phyloP scores from a whole-genome alignment of 2,329 filamentous ascomycete species.

The Fusarium pseudonygamai region DNA sequence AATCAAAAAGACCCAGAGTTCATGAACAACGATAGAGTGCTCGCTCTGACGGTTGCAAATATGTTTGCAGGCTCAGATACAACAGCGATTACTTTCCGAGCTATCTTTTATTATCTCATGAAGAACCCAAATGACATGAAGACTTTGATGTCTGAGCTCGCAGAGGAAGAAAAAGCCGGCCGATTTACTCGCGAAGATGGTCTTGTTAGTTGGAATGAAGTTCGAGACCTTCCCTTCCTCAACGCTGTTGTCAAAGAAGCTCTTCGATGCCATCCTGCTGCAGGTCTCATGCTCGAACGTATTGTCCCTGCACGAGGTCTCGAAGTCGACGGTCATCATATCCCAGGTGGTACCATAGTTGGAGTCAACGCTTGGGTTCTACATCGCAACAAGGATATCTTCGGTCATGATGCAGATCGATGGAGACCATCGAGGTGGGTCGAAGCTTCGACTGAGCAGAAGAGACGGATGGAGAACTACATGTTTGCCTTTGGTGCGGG shows the following conservation, averaged over 20 bases:
- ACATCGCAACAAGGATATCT: slow-evolving; percentile 72
- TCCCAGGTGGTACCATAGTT: slow-evolving; percentile 76
- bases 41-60: slow-evolving; percentile 22
- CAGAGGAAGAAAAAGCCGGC: slow-evolving; percentile 63
- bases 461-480: slow-evolving; percentile 20
- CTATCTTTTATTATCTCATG: slow-evolving; percentile 26
- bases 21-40: slow-evolving; percentile 13
- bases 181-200: slow-evolving; percentile 59
- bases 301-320: slow-evolving; percentile 72
- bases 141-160: slow-evolving; percentile 68
- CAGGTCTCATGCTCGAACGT: slow-evolving; percentile 76
- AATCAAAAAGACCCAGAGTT: slow-evolving; percentile 17
- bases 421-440: slow-evolving; percentile 68
- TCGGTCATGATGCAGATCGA: slow-evolving; percentile 70
- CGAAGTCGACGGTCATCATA: slow-evolving; percentile 66
- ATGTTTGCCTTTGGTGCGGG: slow-evolving; percentile 72
- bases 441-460: slow-evolving; percentile 55
- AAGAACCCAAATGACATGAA: slow-evolving; percentile 47
- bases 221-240: slow-evolving; percentile 75
- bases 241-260: slow-evolving; percentile 81
- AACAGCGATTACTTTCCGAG: slow-evolving; percentile 21
- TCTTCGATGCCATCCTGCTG: slow-evolving; percentile 78
- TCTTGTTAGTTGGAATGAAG: slow-evolving; percentile 74
- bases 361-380: slow-evolving; percentile 80
- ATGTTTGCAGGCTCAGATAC: slow-evolving; percentile 36